Conservation (phyloP, 768 basidiomycete species). For the Trametes cingulata region DNA sequence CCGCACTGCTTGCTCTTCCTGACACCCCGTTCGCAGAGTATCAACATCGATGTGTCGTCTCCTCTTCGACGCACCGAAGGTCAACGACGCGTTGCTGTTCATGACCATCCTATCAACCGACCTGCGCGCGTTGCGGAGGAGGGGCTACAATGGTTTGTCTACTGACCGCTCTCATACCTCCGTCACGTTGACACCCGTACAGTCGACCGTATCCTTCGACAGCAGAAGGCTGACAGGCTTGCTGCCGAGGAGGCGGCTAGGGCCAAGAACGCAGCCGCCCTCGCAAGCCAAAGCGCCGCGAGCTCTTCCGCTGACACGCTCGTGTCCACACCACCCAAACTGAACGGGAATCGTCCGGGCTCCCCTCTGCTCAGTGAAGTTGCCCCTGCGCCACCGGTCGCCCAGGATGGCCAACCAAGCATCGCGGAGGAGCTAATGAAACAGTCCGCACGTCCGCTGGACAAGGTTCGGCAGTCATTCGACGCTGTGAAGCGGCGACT, state of each 20-base stretch:
- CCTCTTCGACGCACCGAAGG: conserved; percentile 74
- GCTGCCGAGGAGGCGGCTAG: conserved; percentile 51
- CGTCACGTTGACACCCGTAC: conserved; percentile 26
- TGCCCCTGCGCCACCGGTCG: neutral
- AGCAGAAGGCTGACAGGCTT: conserved; percentile 69
- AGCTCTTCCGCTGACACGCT: conserved; percentile 9
- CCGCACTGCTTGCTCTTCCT: neutral
- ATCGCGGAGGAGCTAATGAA: neutral
- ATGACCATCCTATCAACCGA: conserved; percentile 95
- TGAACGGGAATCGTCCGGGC: neutral
- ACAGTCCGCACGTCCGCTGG: conserved; percentile 2
- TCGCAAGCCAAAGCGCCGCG: neutral
- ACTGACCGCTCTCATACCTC: conserved; percentile 12
- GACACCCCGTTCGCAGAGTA: conserved; percentile 52
- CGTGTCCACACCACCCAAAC: neutral
- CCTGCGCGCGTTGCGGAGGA: conserved; percentile 71
- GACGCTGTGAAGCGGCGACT: neutral
- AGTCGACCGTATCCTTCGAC: conserved; percentile 91
- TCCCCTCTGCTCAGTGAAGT: neutral
- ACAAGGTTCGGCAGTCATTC: conserved; percentile 2
- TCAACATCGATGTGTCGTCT: conserved; percentile 80
- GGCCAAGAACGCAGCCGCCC: conserved; percentile 36
- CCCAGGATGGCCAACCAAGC: neutral
- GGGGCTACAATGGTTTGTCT: conserved; percentile 81
- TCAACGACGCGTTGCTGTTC: conserved; percentile 86